A percentile compares a stretch with the other conserved stretches of the same genome.
phyloP scores from a whole-genome alignment of 164 flowering plant genomes.

The Macadamia tetraphylla region DNA sequence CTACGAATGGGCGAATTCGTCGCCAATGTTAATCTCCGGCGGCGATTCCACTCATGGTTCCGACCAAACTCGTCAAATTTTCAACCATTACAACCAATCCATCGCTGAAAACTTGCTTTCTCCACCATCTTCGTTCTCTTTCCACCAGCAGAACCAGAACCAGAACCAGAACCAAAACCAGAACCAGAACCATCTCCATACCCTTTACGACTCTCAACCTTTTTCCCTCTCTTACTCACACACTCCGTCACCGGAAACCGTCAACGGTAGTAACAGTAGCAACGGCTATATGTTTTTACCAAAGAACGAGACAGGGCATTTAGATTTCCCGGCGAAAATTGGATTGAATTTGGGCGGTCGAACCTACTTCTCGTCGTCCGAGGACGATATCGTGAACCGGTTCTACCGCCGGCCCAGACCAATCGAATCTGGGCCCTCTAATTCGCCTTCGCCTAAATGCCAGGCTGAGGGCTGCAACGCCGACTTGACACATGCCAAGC shows the following conservation, averaged over 20 bases:
- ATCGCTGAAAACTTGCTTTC: constrained; percentile 18
- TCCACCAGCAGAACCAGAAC: constrained; percentile 13
- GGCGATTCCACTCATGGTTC: constrained; percentile 25
- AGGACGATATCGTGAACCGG: constrained; percentile 66
- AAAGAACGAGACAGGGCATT: constrained; percentile 31
- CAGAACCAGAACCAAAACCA: constrained; percentile 8
- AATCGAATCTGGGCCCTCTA: constrained; percentile 29
- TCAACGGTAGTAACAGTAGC: constrained; percentile 11
- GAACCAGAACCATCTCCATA: constrained; percentile 15
- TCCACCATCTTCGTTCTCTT: constrained; percentile 12
- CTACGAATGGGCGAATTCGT: constrained; percentile 64
- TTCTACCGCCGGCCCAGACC: constrained; percentile 63
- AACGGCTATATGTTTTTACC: constrained; percentile 39
- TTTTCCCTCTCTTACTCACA: constrained; percentile 16
- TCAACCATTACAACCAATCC: constrained; percentile 36
- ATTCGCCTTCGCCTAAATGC: constrained; percentile 50
- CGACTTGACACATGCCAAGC: constrained; percentile 76
- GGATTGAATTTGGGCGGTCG: constrained; percentile 80
- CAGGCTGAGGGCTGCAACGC: constrained; percentile 88
- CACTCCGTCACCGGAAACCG: constrained; percentile 17
- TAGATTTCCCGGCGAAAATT: constrained; percentile 39
- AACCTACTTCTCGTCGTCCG: constrained; percentile 71
- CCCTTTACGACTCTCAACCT: constrained; percentile 36
- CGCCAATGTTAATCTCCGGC: constrained; percentile 34
- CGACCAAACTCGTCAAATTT: constrained; percentile 35